Evolutionary conservation across 225 moss, liverwort and hornwort species (phyloP).

Genomic region (Asterella californica): DNA sequence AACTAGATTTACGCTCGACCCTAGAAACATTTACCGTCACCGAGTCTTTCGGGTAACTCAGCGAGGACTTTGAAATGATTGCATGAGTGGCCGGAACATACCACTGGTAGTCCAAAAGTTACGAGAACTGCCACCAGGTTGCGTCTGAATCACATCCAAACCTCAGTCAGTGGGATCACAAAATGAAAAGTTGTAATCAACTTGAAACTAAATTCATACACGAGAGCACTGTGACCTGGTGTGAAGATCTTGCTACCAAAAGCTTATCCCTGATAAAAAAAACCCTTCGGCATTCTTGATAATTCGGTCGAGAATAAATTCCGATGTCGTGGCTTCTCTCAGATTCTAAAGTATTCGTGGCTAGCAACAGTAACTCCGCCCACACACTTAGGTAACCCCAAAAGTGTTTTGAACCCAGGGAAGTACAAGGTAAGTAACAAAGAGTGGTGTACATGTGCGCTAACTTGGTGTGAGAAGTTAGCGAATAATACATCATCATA

Average conservation of each 20-base stretch:
- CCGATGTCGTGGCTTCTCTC: neutral
- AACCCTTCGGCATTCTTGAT: no score
- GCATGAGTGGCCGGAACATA: conserved; percentile 33
- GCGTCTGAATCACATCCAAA: conserved; percentile 43
- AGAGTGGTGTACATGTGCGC: no score
- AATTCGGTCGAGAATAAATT: no score
- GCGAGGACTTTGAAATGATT: neutral
- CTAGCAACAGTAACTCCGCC: no score
- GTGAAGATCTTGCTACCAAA: neutral
- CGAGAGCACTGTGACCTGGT: neutral
- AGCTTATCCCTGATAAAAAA: neutral
- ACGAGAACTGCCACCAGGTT: conserved; percentile 55
- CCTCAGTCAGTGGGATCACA: neutral
- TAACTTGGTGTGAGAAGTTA: no score
- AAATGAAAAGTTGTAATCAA: neutral
- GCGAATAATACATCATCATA: no score
- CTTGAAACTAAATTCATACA: neutral
- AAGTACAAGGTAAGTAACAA: no score
- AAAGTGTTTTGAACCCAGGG: no score
- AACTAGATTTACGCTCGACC: neutral
- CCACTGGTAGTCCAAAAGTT: conserved; percentile 67
- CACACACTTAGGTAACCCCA: no score
- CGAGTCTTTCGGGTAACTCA: neutral
- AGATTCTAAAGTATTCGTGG: neutral
- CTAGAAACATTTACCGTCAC: neutral